Percentiles rank a stretch among this genome's conserved stretches.
phyloP scores from a whole-genome alignment of 768 basidiomycete species.

The Rickenella mellea region DNA sequence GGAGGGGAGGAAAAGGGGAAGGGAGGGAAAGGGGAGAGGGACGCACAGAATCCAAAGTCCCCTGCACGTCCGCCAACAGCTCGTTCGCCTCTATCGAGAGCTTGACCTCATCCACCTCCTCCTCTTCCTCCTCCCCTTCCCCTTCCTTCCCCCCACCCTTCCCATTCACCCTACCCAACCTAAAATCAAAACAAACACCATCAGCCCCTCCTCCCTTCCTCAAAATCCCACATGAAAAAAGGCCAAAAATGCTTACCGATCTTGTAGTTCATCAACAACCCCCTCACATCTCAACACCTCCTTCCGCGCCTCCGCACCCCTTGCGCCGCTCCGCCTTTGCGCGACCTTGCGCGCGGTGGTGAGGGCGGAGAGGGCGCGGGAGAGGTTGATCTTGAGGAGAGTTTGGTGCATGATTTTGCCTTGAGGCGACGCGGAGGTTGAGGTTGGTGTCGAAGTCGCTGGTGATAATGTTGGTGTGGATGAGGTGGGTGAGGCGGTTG shows the following conservation, averaged over 20 bases:
- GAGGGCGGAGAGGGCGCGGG: constrained; percentile 2
- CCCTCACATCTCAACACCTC: constrained; percentile 37
- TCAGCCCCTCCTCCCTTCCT: not conserved
- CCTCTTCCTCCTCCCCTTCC: too few relatives aligned
- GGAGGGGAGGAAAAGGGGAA: not conserved
- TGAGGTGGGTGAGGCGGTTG: too few relatives aligned
- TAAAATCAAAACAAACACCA: not conserved
- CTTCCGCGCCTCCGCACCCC: constrained; percentile 48
- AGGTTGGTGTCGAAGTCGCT: too few relatives aligned
- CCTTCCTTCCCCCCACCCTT: too few relatives aligned
- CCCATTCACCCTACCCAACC: too few relatives aligned
- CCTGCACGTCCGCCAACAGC: too few relatives aligned
- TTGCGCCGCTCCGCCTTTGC: constrained; percentile 39
- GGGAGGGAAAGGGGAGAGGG: not conserved
- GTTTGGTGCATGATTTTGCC: too few relatives aligned
- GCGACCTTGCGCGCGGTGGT: constrained; percentile 31
- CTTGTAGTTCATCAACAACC: constrained; percentile 23
- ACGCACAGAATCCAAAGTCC: too few relatives aligned
- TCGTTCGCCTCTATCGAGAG: too few relatives aligned
- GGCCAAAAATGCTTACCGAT: constrained; percentile 21
- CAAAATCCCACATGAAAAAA: not conserved
- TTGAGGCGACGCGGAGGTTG: too few relatives aligned
- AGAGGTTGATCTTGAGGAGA: constrained; percentile 1
- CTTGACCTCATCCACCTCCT: too few relatives aligned
- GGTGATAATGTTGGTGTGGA: too few relatives aligned